Evolutionary conservation across 257 asterid species (phyloP).

Genomic region (Solanum sparsipilum): DNA sequence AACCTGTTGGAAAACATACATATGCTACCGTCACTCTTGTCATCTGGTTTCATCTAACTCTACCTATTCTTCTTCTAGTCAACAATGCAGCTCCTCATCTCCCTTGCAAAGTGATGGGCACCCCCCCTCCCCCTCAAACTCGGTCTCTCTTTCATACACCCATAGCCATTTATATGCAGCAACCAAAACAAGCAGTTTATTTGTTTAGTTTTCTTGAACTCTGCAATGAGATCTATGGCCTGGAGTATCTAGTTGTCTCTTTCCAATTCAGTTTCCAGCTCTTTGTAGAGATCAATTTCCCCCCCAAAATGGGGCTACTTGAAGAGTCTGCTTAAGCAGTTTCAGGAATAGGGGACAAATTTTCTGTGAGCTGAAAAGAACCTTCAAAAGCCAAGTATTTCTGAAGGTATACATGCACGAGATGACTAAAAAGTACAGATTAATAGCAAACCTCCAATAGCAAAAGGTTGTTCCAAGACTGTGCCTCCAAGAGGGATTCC

Average conservation of each 20-base stretch:
- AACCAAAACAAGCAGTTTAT: neutral
- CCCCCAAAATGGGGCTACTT: neutral
- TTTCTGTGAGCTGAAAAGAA: neutral
- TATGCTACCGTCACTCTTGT: neutral
- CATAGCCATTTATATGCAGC: neutral
- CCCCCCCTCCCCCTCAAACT: neutral
- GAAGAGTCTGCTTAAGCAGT: neutral
- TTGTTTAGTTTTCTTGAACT: neutral
- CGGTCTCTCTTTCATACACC: neutral
- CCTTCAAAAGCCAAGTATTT: neutral
- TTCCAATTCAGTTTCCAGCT: neutral
- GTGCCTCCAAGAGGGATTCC: slow-evolving; percentile 94
- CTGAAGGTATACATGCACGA: neutral
- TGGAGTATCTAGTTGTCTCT: neutral
- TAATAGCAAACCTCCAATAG: slow-evolving; percentile 71
- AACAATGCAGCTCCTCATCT: neutral
- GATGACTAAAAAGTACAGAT: neutral
- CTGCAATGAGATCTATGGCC: neutral
- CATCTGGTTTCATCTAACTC: neutral
- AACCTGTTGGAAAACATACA: neutral
- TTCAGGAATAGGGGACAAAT: neutral
- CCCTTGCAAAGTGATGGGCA: neutral
- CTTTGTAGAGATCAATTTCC: neutral
- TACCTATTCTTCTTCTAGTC: neutral
- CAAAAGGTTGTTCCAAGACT: slow-evolving; percentile 69